Conservation (phyloP, 805 yeast genomes). For the Kodamaea kaohsiungensis region DNA sequence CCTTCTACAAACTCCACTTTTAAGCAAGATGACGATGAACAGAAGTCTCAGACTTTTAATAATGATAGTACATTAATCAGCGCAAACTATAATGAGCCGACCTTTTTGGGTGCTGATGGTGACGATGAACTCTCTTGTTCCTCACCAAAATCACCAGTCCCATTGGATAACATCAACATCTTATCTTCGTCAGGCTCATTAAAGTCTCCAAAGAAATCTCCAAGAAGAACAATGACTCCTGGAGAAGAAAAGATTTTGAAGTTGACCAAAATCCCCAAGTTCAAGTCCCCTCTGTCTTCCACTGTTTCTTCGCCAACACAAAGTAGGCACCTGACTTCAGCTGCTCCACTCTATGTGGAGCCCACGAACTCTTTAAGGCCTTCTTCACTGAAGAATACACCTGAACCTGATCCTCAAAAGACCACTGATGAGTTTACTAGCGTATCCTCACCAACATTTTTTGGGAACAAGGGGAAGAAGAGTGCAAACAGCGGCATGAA, state of each 20-base stretch:
- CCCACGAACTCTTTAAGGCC: neutral
- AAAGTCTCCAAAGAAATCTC: conserved; percentile 9
- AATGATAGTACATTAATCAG: conserved; percentile 7
- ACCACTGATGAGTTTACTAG: neutral
- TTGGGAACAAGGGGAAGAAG: neutral
- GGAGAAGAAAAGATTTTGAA: conserved; percentile 26
- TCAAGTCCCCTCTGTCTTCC: conserved; percentile 10
- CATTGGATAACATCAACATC: conserved; percentile 3
- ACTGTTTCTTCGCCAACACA: neutral
- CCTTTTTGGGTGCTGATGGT: neutral
- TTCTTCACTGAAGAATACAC: neutral
- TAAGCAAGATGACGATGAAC: conserved; percentile 15
- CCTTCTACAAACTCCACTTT: conserved; percentile 21
- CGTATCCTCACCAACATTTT: conserved; percentile 1
- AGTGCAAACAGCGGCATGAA: neutral
- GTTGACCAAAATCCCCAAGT: conserved; percentile 27
- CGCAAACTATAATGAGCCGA: neutral
- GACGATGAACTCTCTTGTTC: conserved; percentile 2
- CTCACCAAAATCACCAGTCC: conserved; percentile 1
- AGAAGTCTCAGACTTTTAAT: neutral
- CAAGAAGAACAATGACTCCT: conserved; percentile 22
- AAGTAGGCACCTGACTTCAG: neutral
- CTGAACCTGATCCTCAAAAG: conserved; percentile 1
- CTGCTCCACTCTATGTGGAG: neutral
- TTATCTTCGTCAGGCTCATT: conserved; percentile 4